Conservation (phyloP, 1,284 basidiomycete species). For the Melanopsichium pennsylvanicum region DNA sequence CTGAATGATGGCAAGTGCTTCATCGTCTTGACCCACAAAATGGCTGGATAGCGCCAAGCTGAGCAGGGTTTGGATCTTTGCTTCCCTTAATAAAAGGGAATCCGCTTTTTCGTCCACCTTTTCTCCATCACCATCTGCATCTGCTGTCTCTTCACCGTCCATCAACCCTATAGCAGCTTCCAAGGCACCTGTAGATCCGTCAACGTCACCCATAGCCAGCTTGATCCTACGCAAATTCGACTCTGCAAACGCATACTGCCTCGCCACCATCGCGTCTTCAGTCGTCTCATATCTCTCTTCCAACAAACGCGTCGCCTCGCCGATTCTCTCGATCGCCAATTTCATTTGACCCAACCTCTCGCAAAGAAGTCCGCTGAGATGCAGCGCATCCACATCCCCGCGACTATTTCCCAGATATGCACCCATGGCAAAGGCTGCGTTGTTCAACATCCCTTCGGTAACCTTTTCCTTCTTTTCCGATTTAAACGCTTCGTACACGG, state of each 20-base stretch:
- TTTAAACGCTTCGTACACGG: slow-evolving; percentile 71
- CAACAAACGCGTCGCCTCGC: slow-evolving; percentile 76
- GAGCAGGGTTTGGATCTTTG: slow-evolving; percentile 17
- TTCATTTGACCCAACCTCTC: slow-evolving; percentile 81
- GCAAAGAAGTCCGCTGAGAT: slow-evolving; percentile 84
- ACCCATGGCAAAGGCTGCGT: slow-evolving; percentile 78
- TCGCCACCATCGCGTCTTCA: slow-evolving; percentile 80
- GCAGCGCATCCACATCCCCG: slow-evolving; percentile 77
- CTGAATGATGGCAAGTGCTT: slow-evolving; percentile 7
- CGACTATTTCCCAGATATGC: slow-evolving; percentile 78
- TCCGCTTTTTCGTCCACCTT: slow-evolving; percentile 9
- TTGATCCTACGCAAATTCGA: slow-evolving; percentile 81
- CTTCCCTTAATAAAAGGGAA: not conserved
- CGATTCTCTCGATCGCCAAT: slow-evolving; percentile 72
- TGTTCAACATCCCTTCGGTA: slow-evolving; percentile 24
- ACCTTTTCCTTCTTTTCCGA: slow-evolving; percentile 64
- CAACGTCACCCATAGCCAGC: slow-evolving; percentile 73
- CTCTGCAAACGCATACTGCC: slow-evolving; percentile 82
- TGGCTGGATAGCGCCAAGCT: slow-evolving; percentile 28
- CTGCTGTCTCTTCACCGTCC: slow-evolving; percentile 66
- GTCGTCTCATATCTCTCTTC: slow-evolving; percentile 87
- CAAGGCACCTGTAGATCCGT: slow-evolving; percentile 75
- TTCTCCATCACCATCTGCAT: slow-evolving; percentile 65
- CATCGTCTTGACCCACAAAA: slow-evolving; percentile 9
- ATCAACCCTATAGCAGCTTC: slow-evolving; percentile 79